Conservation (phyloP, 1,139 yeast species). For the Trichomonascaceae sp. region DNA sequence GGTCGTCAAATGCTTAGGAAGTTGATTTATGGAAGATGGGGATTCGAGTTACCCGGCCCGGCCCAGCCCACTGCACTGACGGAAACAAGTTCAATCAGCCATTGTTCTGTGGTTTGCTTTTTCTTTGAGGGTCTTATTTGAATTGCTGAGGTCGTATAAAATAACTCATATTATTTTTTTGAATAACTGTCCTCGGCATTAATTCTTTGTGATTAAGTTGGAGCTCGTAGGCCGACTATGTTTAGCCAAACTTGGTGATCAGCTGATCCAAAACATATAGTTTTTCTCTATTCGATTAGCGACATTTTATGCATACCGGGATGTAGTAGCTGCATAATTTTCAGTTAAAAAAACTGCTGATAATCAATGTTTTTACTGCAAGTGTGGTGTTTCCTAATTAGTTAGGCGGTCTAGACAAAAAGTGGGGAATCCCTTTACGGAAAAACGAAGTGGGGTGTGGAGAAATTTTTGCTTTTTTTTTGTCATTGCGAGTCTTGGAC, state of each 20-base stretch:
- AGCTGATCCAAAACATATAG: background rate
- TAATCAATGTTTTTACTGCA: background rate
- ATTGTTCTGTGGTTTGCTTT: background rate
- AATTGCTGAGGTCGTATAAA: background rate
- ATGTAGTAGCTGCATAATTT: background rate
- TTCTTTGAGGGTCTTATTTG: background rate
- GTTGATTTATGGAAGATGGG: background rate
- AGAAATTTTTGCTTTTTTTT: background rate
- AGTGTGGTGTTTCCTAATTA: background rate
- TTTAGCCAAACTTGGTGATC: background rate
- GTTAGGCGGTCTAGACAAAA: background rate
- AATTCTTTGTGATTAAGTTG: background rate
- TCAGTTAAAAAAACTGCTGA: background rate
- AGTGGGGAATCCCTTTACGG: background rate
- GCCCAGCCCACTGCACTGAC: no score
- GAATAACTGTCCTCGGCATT: background rate
- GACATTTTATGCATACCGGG: background rate
- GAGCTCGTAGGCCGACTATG: background rate
- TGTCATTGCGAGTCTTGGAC: background rate
- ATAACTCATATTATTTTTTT: background rate
- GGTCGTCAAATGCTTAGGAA: background rate
- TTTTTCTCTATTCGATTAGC: background rate
- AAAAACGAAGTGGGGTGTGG: background rate
- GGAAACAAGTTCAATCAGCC: no score
- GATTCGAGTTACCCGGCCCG: background rate